A percentile compares a stretch with the other conserved stretches of the same genome.
Evolutionary conservation across 768 basidiomycete genomes (phyloP).

Genomic region (Phylloporus arenicola): DNA sequence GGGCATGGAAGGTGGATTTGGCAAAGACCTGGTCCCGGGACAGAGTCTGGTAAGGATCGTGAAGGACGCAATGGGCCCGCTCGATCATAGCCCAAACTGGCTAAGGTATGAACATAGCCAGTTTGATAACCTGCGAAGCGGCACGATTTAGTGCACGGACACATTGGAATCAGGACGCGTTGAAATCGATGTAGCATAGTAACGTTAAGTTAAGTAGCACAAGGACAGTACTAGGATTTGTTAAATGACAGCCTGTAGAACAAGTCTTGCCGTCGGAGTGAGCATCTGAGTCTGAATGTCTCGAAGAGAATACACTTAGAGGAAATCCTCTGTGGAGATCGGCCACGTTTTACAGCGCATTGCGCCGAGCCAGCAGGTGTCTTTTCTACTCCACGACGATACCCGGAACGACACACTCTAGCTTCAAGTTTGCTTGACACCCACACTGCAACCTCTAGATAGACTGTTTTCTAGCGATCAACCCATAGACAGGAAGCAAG

Average conservation of each 20-base stretch:
- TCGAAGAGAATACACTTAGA: too few species aligned
- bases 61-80: conserved; percentile 69
- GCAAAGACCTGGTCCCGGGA: conserved; percentile 70
- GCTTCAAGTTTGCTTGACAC: not conserved
- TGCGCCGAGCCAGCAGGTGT: not conserved
- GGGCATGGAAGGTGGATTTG: conserved; percentile 68
- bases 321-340: not conserved
- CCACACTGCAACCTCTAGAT: conserved; percentile 12
- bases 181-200: not conserved
- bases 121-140: conserved; percentile 74
- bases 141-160: conserved; percentile 40
- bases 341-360: not conserved
- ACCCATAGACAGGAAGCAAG: conserved; percentile 18
- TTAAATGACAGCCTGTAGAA: too few species aligned
- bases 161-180: not conserved
- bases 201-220: not conserved
- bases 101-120: conserved; percentile 68
- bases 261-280: not conserved
- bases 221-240: not conserved
- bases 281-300: too few species aligned
- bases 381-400: not conserved
- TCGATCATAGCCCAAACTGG: conserved; percentile 77
- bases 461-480: conserved; percentile 3
- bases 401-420: conserved; percentile 7
- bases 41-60: conserved; percentile 68